Evolutionary conservation across 371 early-diverging fungal genomes (phyloP).

Genomic region (Apophysomyces ossiformis): DNA sequence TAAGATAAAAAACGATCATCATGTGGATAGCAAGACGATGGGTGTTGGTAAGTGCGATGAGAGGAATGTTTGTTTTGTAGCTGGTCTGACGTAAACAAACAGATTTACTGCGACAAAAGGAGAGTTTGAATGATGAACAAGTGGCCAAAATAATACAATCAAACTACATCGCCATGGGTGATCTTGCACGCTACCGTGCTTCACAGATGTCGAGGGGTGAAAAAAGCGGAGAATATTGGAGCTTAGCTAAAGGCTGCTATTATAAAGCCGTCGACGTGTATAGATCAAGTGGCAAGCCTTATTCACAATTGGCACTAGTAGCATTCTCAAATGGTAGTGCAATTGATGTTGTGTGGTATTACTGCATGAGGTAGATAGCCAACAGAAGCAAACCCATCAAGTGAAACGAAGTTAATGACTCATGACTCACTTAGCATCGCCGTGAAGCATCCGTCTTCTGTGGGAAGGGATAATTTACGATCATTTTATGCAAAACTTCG

Average conservation of each 20-base stretch:
- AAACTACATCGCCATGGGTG: slow-evolving; percentile 55
- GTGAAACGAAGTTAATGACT: background rate
- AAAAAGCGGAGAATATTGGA: slow-evolving; percentile 33
- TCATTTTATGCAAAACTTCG: slow-evolving; percentile 51
- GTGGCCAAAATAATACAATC: slow-evolving; percentile 41
- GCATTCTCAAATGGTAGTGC: slow-evolving; percentile 49
- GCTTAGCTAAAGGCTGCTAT: slow-evolving; percentile 43
- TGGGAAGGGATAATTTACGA: slow-evolving; percentile 47
- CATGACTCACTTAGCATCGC: slow-evolving; percentile 30
- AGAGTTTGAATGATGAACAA: slow-evolving; percentile 27
- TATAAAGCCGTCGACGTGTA: slow-evolving; percentile 47
- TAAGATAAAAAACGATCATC: slow-evolving; percentile 33
- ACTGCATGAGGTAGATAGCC: slow-evolving; percentile 49
- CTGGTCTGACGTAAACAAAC: background rate
- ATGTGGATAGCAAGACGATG: slow-evolving; percentile 42
- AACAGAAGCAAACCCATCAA: background rate
- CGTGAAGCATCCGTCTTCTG: slow-evolving; percentile 44
- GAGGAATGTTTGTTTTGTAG: background rate
- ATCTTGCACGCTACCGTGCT: slow-evolving; percentile 53
- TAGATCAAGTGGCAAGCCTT: slow-evolving; percentile 54
- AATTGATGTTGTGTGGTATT: slow-evolving; percentile 57
- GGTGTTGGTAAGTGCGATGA: slow-evolving; percentile 37
- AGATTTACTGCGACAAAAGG: slow-evolving; percentile 29
- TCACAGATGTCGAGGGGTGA: slow-evolving; percentile 28
- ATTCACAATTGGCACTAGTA: slow-evolving; percentile 51